A percentile compares a stretch with the other conserved stretches of the same genome.
These are phyloP conservation scores for Selenicereus undatus DNA, from an alignment of 148 eudicot species.

Conservation along the genomic window DNA sequence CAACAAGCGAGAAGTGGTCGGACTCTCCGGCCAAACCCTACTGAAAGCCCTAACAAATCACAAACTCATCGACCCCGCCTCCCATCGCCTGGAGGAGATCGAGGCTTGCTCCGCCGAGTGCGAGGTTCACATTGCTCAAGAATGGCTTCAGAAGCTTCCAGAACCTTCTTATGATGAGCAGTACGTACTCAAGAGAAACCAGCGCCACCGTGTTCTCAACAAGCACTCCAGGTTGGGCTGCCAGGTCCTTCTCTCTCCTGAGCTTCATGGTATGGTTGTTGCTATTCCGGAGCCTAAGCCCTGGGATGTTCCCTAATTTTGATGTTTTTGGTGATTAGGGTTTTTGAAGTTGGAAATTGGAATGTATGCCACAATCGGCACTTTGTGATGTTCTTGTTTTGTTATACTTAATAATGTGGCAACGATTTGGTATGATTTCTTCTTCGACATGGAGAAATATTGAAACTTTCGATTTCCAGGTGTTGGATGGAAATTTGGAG, in stretches of 20 bases:
- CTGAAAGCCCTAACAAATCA: conserved; percentile 61
- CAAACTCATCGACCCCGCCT: conserved; percentile 84
- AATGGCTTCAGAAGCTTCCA: conserved; percentile 88
- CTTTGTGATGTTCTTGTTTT: too few relatives aligned
- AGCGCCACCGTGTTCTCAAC: conserved; percentile 60
- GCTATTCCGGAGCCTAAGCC: conserved; percentile 92
- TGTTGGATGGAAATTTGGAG: too few relatives aligned
- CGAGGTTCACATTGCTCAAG: conserved; percentile 94
- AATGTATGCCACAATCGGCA: too few relatives aligned
- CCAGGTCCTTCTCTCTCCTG: conserved; percentile 67
- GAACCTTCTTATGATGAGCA: conserved; percentile 62
- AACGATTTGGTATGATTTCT: too few relatives aligned
- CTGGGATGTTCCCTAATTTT: conserved; percentile 74
- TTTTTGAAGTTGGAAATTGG: background rate
- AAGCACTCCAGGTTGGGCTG: conserved; percentile 87
- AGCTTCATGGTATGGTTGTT: conserved; percentile 95
- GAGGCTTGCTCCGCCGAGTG: conserved; percentile 98
- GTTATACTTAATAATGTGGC: too few relatives aligned
- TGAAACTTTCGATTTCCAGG: too few relatives aligned
- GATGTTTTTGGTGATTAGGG: conserved; percentile 3
- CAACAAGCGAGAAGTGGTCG: conserved; percentile 54
- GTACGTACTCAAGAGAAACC: conserved; percentile 62
- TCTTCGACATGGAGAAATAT: too few relatives aligned
- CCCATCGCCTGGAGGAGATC: conserved; percentile 86
- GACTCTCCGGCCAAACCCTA: conserved; percentile 83